These are phyloP conservation scores for Exutisphaerella laricina DNA, from an alignment of 2,329 filamentous ascomycete genomes.

Conservation along the genomic window DNA sequence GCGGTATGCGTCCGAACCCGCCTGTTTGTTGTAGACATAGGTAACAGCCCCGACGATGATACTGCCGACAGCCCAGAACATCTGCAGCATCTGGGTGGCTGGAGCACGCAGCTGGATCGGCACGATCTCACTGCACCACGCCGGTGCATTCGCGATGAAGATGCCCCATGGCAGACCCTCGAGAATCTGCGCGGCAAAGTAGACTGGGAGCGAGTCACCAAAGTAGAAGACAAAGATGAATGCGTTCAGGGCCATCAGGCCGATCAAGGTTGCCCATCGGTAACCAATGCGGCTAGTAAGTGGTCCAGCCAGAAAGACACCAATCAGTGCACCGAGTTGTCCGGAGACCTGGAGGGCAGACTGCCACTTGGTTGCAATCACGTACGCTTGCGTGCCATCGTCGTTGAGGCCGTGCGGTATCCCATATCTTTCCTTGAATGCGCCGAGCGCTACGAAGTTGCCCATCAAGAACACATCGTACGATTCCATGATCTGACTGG, in stretches of 20 bases:
- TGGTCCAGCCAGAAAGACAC: constrained; percentile 56
- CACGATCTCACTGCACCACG: constrained; percentile 58
- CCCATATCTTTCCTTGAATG: constrained; percentile 47
- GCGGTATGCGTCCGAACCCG: constrained; percentile 29
- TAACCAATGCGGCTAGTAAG: constrained; percentile 56
- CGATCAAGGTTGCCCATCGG: constrained; percentile 53
- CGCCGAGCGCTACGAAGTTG: constrained; percentile 51
- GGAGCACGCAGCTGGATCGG: constrained; percentile 54
- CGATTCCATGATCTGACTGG: constrained; percentile 56
- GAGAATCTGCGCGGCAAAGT: constrained; percentile 52
- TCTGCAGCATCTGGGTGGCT: constrained; percentile 58
- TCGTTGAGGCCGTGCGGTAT: no score
- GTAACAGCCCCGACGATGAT: constrained; percentile 57
- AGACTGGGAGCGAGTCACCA: constrained; percentile 41
- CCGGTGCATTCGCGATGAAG: constrained; percentile 60
- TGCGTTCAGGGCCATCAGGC: constrained; percentile 52
- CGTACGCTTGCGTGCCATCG: constrained; percentile 22
- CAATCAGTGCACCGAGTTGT: constrained; percentile 55
- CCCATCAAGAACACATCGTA: constrained; percentile 59
- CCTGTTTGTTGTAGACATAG: constrained; percentile 46
- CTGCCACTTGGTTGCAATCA: constrained; percentile 54
- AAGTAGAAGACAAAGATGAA: constrained; percentile 59
- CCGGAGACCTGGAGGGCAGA: constrained; percentile 52
- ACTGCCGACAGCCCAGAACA: constrained; percentile 59
- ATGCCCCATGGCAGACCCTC: constrained; percentile 62